Percentiles rank a stretch among this genome's conserved stretches.
phyloP scores from a whole-genome alignment of 176 grass and related monocot species.

The Coix lacrymajobi region DNA sequence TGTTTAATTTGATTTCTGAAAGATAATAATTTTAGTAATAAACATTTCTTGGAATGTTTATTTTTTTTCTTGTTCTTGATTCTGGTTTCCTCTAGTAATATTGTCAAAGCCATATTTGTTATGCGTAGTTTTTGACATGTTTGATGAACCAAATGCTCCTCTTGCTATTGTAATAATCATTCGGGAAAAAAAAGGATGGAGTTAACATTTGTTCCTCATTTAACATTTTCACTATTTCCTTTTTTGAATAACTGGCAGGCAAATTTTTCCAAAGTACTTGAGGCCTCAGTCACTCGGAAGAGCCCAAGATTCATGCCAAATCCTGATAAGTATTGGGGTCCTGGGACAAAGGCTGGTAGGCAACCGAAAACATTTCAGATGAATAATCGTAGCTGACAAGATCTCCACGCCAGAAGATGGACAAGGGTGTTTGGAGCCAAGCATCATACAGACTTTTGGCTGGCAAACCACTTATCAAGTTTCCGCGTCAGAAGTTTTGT shows the following conservation, averaged over 20 bases:
- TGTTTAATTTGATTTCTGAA: neutral
- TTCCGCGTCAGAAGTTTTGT: neutral
- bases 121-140: neutral
- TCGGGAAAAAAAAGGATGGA: neutral
- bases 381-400: neutral
- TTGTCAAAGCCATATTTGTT: neutral
- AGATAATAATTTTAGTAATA: neutral
- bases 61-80: neutral
- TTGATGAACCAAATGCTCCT: neutral
- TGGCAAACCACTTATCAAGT: neutral
- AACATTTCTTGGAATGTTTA: neutral
- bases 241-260: conserved; percentile 10
- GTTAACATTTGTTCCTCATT: neutral
- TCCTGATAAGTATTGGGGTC: conserved; percentile 56
- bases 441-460: neutral
- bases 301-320: conserved; percentile 41
- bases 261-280: conserved; percentile 22
- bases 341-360: conserved; percentile 45
- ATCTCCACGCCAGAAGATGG: neutral
- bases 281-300: conserved; percentile 14
- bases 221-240: neutral
- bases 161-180: neutral
- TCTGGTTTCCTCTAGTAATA: neutral
- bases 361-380: conserved; percentile 7
- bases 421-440: neutral